Evolutionary conservation across 768 basidiomycete species (phyloP).

Genomic region (Dentipellis sp.): DNA sequence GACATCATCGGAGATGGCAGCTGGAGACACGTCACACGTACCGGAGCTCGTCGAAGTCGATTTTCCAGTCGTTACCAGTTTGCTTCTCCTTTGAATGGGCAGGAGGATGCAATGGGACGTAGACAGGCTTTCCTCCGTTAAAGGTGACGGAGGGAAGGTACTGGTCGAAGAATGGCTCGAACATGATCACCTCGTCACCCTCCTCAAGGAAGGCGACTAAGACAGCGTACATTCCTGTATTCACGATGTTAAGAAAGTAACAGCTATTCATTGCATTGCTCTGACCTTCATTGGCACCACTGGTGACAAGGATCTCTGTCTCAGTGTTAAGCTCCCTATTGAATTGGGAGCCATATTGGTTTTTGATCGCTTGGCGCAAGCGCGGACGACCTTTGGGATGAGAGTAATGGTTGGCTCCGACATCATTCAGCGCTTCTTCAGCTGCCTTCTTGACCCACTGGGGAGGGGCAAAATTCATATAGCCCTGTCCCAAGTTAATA

Average conservation of each 20-base stretch:
- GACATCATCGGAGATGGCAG: no score
- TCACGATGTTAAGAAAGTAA: neutral
- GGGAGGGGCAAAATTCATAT: conserved; percentile 90
- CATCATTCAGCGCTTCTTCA: conserved; percentile 49
- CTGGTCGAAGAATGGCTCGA: conserved; percentile 98
- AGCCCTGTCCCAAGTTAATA: conserved; percentile 87
- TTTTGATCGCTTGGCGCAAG: conserved; percentile 79
- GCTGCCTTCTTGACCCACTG: conserved; percentile 72
- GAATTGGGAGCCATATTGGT: conserved; percentile 62
- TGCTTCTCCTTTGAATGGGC: conserved; percentile 32
- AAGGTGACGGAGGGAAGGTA: conserved; percentile 89
- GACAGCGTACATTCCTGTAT: conserved; percentile 83
- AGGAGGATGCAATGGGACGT: conserved; percentile 94
- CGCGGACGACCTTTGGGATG: conserved; percentile 86
- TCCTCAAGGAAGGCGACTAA: conserved; percentile 86
- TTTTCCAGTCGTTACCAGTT: conserved; percentile 74
- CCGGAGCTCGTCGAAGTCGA: conserved; percentile 87
- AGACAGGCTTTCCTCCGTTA: conserved; percentile 89
- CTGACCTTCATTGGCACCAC: conserved; percentile 93
- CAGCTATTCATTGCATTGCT: neutral
- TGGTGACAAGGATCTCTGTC: conserved; percentile 86
- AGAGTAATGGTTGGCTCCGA: conserved; percentile 77
- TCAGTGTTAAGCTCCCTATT: conserved; percentile 72
- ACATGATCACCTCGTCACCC: conserved; percentile 97
- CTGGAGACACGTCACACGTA: conserved; percentile 19